phyloP scores from a whole-genome alignment of 2,329 filamentous ascomycete genomes.

The Arthrinium puccinioides region DNA sequence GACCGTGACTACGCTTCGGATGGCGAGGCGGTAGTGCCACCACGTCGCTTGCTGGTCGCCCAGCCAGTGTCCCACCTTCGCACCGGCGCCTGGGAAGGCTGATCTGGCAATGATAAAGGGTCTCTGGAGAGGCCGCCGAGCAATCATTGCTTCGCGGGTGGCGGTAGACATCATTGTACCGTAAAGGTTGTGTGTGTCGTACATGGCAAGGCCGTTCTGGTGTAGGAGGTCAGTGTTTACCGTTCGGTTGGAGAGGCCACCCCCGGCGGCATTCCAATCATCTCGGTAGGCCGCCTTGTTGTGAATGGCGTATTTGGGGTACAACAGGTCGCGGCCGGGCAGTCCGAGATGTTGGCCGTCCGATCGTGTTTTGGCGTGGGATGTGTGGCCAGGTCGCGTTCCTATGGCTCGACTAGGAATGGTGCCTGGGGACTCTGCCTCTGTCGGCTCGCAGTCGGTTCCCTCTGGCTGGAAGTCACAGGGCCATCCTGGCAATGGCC shows the following conservation, averaged over 20 bases:
- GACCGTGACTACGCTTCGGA: slow-evolving; percentile 53
- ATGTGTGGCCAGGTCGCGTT: no score
- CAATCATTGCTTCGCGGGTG: slow-evolving; percentile 59
- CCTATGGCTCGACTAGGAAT: no score
- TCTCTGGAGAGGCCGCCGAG: slow-evolving; percentile 53
- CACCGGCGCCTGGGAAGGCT: slow-evolving; percentile 67
- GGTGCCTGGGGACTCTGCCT: no score
- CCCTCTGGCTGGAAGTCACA: slow-evolving; percentile 56
- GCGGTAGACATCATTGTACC: slow-evolving; percentile 67
- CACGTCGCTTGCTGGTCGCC: slow-evolving; percentile 52
- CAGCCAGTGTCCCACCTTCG: slow-evolving; percentile 55
- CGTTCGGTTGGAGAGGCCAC: slow-evolving; percentile 48
- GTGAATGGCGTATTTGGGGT: slow-evolving; percentile 57
- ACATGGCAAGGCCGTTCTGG: slow-evolving; percentile 58
- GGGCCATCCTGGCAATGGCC: slow-evolving; percentile 62
- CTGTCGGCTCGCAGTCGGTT: slow-evolving; percentile 26
- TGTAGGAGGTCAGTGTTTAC: slow-evolving; percentile 63
- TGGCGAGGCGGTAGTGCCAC: slow-evolving; percentile 51
- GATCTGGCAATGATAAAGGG: slow-evolving; percentile 70
- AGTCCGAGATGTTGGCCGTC: slow-evolving; percentile 45
- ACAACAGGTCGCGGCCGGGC: slow-evolving; percentile 54
- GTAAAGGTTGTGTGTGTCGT: slow-evolving; percentile 73
- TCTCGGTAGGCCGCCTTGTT: slow-evolving; percentile 47
- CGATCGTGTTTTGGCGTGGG: no score
- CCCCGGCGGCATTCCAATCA: slow-evolving; percentile 33